phyloP scores from a whole-genome alignment of 345 rosid genomes.

The Corchorus olitorius region DNA sequence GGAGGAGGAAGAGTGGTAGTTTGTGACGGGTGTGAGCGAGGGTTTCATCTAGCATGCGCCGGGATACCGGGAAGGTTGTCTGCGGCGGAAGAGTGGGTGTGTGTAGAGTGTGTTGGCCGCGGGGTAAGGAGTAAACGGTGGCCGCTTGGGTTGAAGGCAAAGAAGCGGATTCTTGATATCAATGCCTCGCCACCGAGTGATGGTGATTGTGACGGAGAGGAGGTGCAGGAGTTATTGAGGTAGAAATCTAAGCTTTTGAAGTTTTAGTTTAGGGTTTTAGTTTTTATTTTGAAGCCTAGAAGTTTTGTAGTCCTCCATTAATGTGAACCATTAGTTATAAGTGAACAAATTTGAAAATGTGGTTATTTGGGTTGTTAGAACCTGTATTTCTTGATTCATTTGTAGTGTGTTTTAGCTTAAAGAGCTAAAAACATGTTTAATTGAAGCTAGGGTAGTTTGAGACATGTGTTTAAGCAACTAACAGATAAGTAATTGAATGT shows the following conservation, averaged over 20 bases:
- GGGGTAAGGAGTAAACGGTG: conserved; percentile 76
- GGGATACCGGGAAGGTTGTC: conserved; percentile 35
- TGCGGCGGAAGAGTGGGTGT: conserved; percentile 71
- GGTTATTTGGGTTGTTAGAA: background rate
- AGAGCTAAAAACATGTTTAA: background rate
- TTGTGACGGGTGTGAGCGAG: conserved; percentile 94
- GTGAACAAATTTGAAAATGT: conserved; percentile 4
- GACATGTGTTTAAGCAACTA: background rate
- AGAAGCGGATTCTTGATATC: conserved; percentile 76
- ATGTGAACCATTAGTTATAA: background rate
- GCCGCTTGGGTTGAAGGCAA: conserved; percentile 81
- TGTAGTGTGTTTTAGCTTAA: background rate
- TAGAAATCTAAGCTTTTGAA: conserved; percentile 22
- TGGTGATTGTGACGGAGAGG: conserved; percentile 47
- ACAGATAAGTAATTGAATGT: background rate
- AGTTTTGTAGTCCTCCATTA: background rate
- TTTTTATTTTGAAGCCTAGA: background rate
- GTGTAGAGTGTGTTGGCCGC: conserved; percentile 53
- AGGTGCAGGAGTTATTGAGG: conserved; percentile 51
- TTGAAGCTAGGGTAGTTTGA: background rate
- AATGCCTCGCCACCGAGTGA: conserved; percentile 96
- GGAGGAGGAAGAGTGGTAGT: conserved; percentile 50
- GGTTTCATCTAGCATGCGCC: conserved; percentile 66
- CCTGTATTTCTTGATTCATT: background rate
- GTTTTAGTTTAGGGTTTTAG: background rate